Evolutionary conservation across 2,329 filamentous ascomycete species (phyloP), one percentile per base, ranked within the genome.

Genomic region (Amphichorda felina): DNA sequence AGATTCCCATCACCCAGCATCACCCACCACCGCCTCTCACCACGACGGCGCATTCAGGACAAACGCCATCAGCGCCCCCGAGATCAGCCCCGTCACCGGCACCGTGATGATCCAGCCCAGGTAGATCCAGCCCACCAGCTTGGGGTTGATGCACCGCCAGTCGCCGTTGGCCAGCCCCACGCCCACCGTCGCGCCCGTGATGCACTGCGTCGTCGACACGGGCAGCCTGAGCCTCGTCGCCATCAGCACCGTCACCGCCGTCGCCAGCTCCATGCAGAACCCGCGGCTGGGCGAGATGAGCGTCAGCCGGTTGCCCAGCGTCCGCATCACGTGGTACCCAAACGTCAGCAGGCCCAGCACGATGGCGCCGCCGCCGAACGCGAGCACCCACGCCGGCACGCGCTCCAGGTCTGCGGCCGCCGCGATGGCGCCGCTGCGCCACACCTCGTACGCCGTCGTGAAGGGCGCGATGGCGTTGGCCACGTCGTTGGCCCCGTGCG

Each of bases 321-420:
- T 66, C 35, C 66, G 61, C 66, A 75, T 74, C 46, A 78, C 75
- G 46, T 77, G 72, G 51, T 76, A 78, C 7, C 74, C 73, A 44
- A 75, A 78, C 8, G 70, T 74, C 55, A 69, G 60, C 39, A 78
- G 58, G n/a, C 73, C 73, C n/a, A 74, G 48, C 30, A 66, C 66
- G 18, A 74, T 66, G 33, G 57, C 55, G 1, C 57, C 50, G 39
- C 66, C 66, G 13, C 66, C 64, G 21, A 67, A 59, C 34, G 61
- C 60, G 10, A 71, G 51, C 39, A 70, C 57, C 65, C 68, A 72
- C 27, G 66, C 43, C 2, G 67, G 68, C 13, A 66, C 61, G 8
- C 53, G 49, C 2, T 58, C 54, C n/a, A 54, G 45, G 9, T 48
- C 49, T 9, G n/a, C n/a, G n/a, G n/a, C n/a, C n/a, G n/a, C n/a